Percentiles rank a stretch among this genome's conserved stretches.
Conservation (phyloP, 108 stramenopile species). For the Phaeodactylum tricornutum region DNA sequence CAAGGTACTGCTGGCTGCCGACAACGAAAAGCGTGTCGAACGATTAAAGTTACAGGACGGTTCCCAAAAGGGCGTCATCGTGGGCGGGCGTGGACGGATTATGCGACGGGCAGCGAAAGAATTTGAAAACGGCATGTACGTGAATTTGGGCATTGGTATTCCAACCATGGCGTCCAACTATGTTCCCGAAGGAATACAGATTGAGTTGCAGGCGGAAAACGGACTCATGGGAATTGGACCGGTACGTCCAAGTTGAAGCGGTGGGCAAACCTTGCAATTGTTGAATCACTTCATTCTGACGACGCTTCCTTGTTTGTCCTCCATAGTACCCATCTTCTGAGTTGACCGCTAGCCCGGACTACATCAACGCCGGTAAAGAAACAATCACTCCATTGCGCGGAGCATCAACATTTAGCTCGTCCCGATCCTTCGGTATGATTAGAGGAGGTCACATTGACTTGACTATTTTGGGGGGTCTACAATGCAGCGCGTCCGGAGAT, state of each 20-base stretch:
- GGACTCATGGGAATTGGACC: constrained; percentile 88
- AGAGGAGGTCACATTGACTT: constrained; percentile 86
- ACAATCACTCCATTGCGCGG: constrained; percentile 72
- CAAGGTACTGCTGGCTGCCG: constrained; percentile 62
- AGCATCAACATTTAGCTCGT: constrained; percentile 67
- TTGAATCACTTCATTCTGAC: too few species aligned
- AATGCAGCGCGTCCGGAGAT: constrained; percentile 79
- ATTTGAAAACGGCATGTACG: constrained; percentile 90
- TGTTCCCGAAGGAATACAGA: constrained; percentile 76
- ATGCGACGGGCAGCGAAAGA: constrained; percentile 82
- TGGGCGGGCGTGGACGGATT: constrained; percentile 69
- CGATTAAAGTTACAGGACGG: constrained; percentile 32
- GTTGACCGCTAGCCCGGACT: constrained; percentile 67
- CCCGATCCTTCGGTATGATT: constrained; percentile 88
- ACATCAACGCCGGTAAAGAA: constrained; percentile 92
- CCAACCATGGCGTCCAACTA: constrained; percentile 83
- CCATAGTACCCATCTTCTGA: constrained; percentile 58
- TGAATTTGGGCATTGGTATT: constrained; percentile 90
- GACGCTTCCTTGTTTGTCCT: too few species aligned
- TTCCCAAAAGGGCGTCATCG: constrained; percentile 29
- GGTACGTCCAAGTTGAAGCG: too few species aligned
- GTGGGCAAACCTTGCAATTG: too few species aligned
- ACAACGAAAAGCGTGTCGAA: constrained; percentile 87
- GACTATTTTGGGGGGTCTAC: constrained; percentile 88
- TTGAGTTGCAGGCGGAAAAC: constrained; percentile 90